A percentile compares a stretch with the other conserved stretches of the same genome.
Conservation (phyloP, 2,329 filamentous ascomycete genomes). For the Sclerotinia nivalis region DNA sequence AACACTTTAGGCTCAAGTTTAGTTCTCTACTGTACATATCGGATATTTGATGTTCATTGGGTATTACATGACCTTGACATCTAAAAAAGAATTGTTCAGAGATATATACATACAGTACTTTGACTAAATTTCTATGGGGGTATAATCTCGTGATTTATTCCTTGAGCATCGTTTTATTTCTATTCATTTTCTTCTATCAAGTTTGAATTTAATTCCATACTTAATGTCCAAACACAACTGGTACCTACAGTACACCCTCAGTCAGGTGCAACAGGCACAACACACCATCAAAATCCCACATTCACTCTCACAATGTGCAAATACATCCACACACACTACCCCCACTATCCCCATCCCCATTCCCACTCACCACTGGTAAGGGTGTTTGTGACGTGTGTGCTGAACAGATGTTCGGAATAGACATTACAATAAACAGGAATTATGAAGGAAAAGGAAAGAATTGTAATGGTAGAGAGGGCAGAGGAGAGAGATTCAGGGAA, state of each 20-base stretch:
- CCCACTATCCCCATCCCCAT: not conserved
- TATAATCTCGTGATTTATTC: not conserved
- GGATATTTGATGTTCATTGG: not conserved
- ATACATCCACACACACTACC: not conserved
- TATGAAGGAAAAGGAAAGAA: not conserved
- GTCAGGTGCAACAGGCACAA: fast-evolving
- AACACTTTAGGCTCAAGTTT: not conserved
- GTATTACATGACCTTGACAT: not conserved
- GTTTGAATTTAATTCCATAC: not conserved
- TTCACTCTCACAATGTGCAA: not conserved
- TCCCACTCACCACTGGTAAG: too few relatives aligned
- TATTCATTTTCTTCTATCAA: not conserved
- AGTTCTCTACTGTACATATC: not conserved
- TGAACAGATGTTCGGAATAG: not conserved
- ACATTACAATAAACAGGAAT: not conserved
- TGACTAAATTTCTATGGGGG: not conserved
- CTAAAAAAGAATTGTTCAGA: not conserved
- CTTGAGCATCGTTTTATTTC: fast-evolving
- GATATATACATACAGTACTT: not conserved
- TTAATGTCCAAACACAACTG: too few relatives aligned
- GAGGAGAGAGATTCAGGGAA: not conserved
- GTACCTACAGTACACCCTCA: too few relatives aligned
- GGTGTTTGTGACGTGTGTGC: not conserved
- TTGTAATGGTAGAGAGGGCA: not conserved
- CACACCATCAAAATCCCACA: not conserved